phyloP scores from a whole-genome alignment of 1,284 basidiomycete genomes.

The Anthracocystis walkeri region DNA sequence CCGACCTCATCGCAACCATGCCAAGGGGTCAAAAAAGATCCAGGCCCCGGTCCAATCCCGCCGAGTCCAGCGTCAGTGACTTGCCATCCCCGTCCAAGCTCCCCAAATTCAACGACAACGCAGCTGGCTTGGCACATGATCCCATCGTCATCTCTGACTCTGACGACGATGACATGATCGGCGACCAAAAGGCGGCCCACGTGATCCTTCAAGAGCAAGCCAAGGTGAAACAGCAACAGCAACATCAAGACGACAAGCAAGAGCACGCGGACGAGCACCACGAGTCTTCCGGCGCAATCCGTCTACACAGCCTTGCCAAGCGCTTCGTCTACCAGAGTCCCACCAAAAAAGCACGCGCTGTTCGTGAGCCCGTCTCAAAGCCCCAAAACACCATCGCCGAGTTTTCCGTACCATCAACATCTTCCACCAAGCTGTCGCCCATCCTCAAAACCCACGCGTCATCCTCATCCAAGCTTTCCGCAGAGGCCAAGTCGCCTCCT shows the following conservation, averaged over 20 bases:
- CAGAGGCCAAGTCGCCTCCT: neutral
- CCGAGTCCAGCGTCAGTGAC: neutral
- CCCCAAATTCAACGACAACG: neutral
- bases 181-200: neutral
- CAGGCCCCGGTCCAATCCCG: neutral
- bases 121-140: neutral
- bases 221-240: neutral
- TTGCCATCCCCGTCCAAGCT: neutral
- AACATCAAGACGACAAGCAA: neutral
- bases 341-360: neutral
- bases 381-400: neutral
- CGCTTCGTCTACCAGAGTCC: constrained; percentile 24
- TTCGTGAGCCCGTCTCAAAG: neutral
- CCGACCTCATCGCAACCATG: constrained; percentile 4
- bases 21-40: constrained; percentile 18
- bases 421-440: neutral
- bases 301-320: constrained; percentile 9
- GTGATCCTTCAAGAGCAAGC: neutral
- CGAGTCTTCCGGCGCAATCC: constrained; percentile 4
- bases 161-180: constrained; percentile 9
- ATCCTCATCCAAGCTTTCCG: neutral
- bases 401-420: neutral
- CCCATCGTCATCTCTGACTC: constrained; percentile 34
- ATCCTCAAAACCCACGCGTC: neutral
- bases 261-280: neutral